phyloP scores from a whole-genome alignment of 2,329 filamentous ascomycete genomes.

The Magnaporthiopsis rhizophila region DNA sequence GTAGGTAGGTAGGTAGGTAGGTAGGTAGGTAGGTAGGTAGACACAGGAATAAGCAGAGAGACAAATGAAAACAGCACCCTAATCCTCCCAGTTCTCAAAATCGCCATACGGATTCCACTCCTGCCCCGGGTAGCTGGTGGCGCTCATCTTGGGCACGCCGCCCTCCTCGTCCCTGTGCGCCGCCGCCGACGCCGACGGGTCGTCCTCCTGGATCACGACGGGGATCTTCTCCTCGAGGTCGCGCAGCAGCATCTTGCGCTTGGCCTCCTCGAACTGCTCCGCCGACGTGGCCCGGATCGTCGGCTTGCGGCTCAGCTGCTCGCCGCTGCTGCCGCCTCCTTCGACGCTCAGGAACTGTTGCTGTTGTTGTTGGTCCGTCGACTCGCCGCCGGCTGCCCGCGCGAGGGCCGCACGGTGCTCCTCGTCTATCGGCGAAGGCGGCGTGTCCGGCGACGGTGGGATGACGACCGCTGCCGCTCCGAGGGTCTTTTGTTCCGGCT shows the following conservation, averaged over 20 bases:
- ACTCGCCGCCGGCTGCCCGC: slow-evolving; percentile 6
- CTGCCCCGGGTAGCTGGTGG: slow-evolving; percentile 62
- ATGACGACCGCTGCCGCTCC: background rate
- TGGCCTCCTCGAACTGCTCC: slow-evolving; percentile 32
- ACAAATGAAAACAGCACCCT: background rate
- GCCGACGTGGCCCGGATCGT: slow-evolving; percentile 21
- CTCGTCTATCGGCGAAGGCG: slow-evolving; percentile 29
- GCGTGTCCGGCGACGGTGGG: slow-evolving; percentile 1
- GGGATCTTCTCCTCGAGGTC: slow-evolving; percentile 48
- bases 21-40: background rate
- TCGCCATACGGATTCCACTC: slow-evolving; percentile 55
- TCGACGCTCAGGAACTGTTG: slow-evolving; percentile 6
- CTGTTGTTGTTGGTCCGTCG: background rate
- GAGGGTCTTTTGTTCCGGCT: background rate
- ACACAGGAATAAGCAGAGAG: background rate
- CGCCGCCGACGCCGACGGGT: slow-evolving; percentile 9
- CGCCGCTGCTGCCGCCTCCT: slow-evolving; percentile 3
- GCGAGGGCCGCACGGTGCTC: slow-evolving; percentile 16
- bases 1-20: background rate
- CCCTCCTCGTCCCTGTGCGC: slow-evolving; percentile 32
- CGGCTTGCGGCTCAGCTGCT: slow-evolving; percentile 15
- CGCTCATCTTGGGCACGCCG: slow-evolving; percentile 50
- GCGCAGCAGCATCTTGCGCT: slow-evolving; percentile 33
- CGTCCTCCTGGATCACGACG: slow-evolving; percentile 23
- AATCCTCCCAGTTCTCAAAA: slow-evolving; percentile 21